Conservation (phyloP, 1,284 basidiomycete genomes). For the Phellinidium pouzarii region DNA sequence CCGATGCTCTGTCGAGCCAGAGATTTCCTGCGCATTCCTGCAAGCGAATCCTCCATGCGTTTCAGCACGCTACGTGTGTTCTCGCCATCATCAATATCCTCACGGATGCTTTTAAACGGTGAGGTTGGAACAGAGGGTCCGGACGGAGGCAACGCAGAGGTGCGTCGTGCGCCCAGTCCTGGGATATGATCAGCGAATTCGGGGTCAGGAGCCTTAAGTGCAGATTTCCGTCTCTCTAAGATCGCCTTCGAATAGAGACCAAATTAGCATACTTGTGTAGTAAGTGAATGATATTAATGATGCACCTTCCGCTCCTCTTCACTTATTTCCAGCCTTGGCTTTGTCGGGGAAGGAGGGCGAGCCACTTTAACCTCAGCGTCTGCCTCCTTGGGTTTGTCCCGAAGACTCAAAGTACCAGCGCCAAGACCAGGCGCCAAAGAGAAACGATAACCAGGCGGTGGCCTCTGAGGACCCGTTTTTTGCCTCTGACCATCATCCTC, state of each 20-base stretch:
- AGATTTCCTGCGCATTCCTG: slow-evolving; percentile 8
- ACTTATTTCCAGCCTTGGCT: slow-evolving; percentile 29
- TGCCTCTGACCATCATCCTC: not conserved
- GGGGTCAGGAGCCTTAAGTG: slow-evolving; percentile 41
- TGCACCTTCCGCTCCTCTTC: slow-evolving; percentile 47
- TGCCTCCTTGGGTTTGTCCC: not conserved
- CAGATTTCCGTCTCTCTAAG: slow-evolving; percentile 50
- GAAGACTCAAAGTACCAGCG: not conserved
- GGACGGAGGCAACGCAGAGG: slow-evolving; percentile 21
- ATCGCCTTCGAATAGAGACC: slow-evolving; percentile 39
- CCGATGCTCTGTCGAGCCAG: slow-evolving; percentile 3
- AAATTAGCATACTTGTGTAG: not conserved
- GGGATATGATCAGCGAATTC: slow-evolving; percentile 49
- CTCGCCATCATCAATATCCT: slow-evolving; percentile 23
- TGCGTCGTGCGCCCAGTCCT: slow-evolving; percentile 28
- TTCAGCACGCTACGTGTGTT: slow-evolving; percentile 14
- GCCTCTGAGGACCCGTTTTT: slow-evolving; percentile 15
- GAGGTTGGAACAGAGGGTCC: slow-evolving; percentile 19
- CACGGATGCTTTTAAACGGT: slow-evolving; percentile 22
- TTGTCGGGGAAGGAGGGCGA: slow-evolving; percentile 14
- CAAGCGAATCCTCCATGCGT: slow-evolving; percentile 15
- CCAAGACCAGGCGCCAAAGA: slow-evolving; percentile 8
- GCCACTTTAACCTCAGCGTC: not conserved
- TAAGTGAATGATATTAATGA: not conserved
- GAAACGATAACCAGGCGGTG: slow-evolving; percentile 15